Base-by-base conservation (phyloP, 1,284 basidiomycete genomes). In the Schizopora paradoxa region DNA sequence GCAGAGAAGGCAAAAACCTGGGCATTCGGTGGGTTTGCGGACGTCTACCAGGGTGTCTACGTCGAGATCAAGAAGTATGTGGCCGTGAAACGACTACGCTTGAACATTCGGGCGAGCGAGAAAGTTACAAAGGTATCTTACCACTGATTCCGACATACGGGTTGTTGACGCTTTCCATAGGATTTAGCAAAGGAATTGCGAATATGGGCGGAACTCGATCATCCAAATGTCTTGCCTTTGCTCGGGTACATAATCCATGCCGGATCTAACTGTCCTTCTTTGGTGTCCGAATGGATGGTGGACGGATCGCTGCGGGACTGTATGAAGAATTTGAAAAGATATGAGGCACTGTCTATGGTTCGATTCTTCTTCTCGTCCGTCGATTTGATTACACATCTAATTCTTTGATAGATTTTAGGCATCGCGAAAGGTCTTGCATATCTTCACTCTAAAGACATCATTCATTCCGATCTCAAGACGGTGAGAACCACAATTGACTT, bases 211-310 rank as follows among this genome's bases (percentile, higher is more conserved):
- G 18, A 26, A n/a, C 36, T 45, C 8, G 8, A 29, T 4, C 37
- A 45, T 26, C 22, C 18, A 10, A 42, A 47, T 16, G 32, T 47
- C 6, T 39, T 47, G 22, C 45, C 45, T 10, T 27, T 47, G 14
- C 28, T 42, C 13, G 45, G 45, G 6, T 47, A 22, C 19, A 27
- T 31, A 23, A 36, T 41, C 21, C 33, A 45, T 18, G 14, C 7
- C 7, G n/a, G 3, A 5, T 16, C 18, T 23, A 32, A 22, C 3
- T 45, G 19, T 23, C 43, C 43, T 4, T 8, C 28, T 6, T 32
- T 45, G 23, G 28, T 47, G 1, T 32, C 45, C 14, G 27, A 47
- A 33, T 47, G 45, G 45, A 47, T 47, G 45, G 3, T 13, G 21
- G 16, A 22, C 8, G 45, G 45, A 8, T 28, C 26, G 10, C 38